Base-by-base conservation (phyloP, 176 grass and related monocot genomes). In the Zoysia japonica region DNA sequence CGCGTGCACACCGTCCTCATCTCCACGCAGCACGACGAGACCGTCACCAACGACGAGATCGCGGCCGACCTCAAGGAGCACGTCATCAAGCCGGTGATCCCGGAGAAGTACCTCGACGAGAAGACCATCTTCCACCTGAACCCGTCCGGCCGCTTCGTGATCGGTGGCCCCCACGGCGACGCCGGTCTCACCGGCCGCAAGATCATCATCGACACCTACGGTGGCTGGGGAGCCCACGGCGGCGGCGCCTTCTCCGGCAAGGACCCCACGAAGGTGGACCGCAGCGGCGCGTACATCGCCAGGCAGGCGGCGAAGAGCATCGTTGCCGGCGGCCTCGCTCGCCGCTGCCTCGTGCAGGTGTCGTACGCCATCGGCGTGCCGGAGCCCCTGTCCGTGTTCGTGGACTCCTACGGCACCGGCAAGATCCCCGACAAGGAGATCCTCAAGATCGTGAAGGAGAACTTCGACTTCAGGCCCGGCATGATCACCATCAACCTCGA, bases 11-110 rank as follows among this genome's bases (percentile, higher is more conserved):
- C 90, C 6, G 87, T 93, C 6, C 90, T 93, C 19, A 89, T 93
- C 87, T 93, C 90, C 63, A 93, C 90, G 53, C 90, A 93, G 87
- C 90, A 93, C 63, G 90, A 93, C 49, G 90, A 93, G 81, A 81
- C 87, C 4, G 87, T 93, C 67, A 93, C 78, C 73, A 93, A 93
- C 41, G 90, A 93, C 7, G 76, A 93, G 78, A 93, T 93, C 69
- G 90, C 90, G 17, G 87, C 87, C 0, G 90, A 93, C 81, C 90
- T 93, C 68, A 93, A 93, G 84, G 84, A 93, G 90, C 90, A 93
- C 28, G 90, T 93, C 74, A 89, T 93, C 87, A 89, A 93, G 78
- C 84, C 87, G 10, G 81, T 93, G 5, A 78, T 93, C 78, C 87
- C 87, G 0, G 88, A 86, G 42, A 78, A 80, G 84, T 90, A 90